phyloP scores from a whole-genome alignment of 306 rosid species.

The Castanospermum australe region DNA sequence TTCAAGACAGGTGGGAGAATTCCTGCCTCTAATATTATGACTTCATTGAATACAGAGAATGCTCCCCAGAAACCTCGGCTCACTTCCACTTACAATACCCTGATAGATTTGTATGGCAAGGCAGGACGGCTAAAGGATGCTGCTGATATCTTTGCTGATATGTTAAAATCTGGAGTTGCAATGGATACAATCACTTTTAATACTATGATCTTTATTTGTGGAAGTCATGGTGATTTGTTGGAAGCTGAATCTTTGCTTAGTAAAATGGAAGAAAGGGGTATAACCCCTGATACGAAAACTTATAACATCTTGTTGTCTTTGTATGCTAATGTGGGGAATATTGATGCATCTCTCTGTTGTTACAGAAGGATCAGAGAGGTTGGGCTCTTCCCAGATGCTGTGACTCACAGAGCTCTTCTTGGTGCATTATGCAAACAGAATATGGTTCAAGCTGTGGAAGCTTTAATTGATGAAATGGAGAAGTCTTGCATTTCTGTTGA shows the following conservation, averaged over 20 bases:
- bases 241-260: slow-evolving; percentile 82
- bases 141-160: slow-evolving; percentile 73
- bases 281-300: slow-evolving; percentile 80
- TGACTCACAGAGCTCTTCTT: slow-evolving; percentile 73
- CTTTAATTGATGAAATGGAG: slow-evolving; percentile 72
- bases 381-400: slow-evolving; percentile 73
- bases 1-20: slow-evolving; percentile 78
- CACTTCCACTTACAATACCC: slow-evolving; percentile 69
- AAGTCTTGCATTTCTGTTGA: slow-evolving; percentile 42
- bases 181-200: slow-evolving; percentile 81
- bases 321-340: slow-evolving; percentile 69
- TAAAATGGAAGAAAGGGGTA: slow-evolving; percentile 81
- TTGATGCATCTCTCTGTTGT: slow-evolving; percentile 60
- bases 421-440: slow-evolving; percentile 56
- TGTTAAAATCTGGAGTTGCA: slow-evolving; percentile 80
- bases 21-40: slow-evolving; percentile 21
- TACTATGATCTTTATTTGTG: slow-evolving; percentile 81
- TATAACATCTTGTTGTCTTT: slow-evolving; percentile 73
- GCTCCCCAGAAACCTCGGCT: slow-evolving; percentile 49
- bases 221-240: slow-evolving; percentile 70
- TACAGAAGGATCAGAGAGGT: slow-evolving; percentile 67
- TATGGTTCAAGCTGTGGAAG: slow-evolving; percentile 69
- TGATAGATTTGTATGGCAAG: slow-evolving; percentile 92
- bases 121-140: slow-evolving; percentile 82
- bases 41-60: slow-evolving; percentile 25